Evolutionary conservation across 1,284 basidiomycete genomes (phyloP).

Genomic region (Marasmius oreades): DNA sequence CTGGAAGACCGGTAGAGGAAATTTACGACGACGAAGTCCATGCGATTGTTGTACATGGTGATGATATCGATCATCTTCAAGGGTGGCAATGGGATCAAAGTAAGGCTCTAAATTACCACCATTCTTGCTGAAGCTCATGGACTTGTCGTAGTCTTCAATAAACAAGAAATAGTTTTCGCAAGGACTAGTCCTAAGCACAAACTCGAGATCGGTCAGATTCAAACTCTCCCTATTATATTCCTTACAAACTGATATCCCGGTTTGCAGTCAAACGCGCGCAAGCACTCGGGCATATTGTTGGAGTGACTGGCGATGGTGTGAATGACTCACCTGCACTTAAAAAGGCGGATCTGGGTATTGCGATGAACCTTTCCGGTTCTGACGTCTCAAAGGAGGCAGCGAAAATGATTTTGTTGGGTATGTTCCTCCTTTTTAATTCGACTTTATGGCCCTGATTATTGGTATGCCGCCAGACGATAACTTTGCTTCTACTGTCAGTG

Average conservation of each 20-base stretch:
- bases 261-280: constrained; percentile 64
- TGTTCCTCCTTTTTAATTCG: constrained; percentile 8
- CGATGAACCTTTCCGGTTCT: constrained; percentile 72
- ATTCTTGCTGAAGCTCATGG: background rate
- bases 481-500: constrained; percentile 66
- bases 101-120: constrained; percentile 25
- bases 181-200: constrained; percentile 71
- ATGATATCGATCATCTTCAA: constrained; percentile 57
- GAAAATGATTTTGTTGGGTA: constrained; percentile 68
- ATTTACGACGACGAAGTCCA: constrained; percentile 66
- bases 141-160: constrained; percentile 47
- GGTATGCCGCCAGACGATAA: constrained; percentile 47
- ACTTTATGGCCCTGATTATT: background rate
- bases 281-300: constrained; percentile 66
- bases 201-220: constrained; percentile 57
- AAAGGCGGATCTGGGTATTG: constrained; percentile 70
- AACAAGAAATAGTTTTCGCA: constrained; percentile 69
- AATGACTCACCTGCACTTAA: constrained; percentile 71
- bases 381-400: constrained; percentile 74
- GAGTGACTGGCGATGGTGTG: constrained; percentile 70
- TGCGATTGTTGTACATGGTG: constrained; percentile 64
- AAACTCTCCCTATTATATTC: background rate
- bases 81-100: constrained; percentile 72
- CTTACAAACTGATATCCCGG: background rate
- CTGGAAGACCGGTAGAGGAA: constrained; percentile 49